Evolutionary conservation across 495 filamentous ascomycete species (phyloP).

Genomic region (Trichoderma virens): DNA sequence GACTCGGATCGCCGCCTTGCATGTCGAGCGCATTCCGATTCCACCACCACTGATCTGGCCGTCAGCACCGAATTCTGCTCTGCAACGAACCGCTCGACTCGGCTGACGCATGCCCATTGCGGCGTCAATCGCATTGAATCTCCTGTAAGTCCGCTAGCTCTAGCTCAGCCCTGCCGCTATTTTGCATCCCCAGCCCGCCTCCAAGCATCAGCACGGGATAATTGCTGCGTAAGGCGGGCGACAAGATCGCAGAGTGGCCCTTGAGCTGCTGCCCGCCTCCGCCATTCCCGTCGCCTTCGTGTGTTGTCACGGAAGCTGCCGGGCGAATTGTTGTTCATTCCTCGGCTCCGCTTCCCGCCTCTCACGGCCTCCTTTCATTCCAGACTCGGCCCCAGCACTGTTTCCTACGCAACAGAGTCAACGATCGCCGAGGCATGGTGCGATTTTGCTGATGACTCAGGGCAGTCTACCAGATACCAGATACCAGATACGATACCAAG

Average conservation of each 20-base stretch:
- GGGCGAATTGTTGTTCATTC: conserved; percentile 8
- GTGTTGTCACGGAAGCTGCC: conserved; percentile 8
- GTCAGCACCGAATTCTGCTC: neutral
- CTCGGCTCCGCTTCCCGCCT: conserved; percentile 1
- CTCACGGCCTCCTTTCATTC: conserved; percentile 1
- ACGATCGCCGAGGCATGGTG: neutral
- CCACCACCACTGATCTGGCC: neutral
- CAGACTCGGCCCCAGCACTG: neutral
- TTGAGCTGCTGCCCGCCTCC: neutral
- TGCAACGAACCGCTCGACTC: conserved; percentile 5
- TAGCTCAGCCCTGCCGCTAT: too few species aligned
- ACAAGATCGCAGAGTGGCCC: neutral
- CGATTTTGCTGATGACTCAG: neutral
- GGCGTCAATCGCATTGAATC: neutral
- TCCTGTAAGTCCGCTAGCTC: neutral
- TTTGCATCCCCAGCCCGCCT: too few species aligned
- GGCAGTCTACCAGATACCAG: neutral
- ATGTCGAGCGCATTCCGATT: conserved; percentile 4
- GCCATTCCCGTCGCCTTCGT: neutral
- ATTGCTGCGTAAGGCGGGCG: neutral
- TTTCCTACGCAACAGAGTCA: neutral
- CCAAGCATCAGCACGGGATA: neutral
- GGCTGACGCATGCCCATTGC: neutral
- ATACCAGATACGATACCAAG: neutral
- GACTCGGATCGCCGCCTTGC: neutral